These are phyloP conservation scores for Hemisphaericaspora subhashii DNA, from an alignment of 1,139 yeast genomes.

Conservation along the genomic window DNA sequence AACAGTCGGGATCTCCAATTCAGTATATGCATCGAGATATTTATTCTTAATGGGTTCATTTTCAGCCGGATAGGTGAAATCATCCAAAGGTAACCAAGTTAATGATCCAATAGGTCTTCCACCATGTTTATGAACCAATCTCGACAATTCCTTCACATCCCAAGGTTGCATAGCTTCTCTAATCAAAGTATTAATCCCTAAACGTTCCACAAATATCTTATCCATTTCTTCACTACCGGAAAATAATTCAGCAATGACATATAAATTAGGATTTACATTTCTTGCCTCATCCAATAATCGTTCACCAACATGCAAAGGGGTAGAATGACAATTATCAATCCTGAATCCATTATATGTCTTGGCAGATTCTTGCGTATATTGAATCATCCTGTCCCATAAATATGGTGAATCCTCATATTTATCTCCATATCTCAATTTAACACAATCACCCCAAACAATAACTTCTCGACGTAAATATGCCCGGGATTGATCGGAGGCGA, in stretches of 20 bases:
- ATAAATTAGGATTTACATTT: slow-evolving; percentile 75
- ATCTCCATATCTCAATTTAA: slow-evolving; percentile 82
- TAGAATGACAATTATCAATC: slow-evolving; percentile 93
- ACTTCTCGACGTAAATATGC: slow-evolving; percentile 91
- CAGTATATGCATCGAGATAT: slow-evolving; percentile 45
- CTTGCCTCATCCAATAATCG: slow-evolving; percentile 87
- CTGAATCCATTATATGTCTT: slow-evolving; percentile 81
- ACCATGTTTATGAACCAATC: slow-evolving; percentile 87
- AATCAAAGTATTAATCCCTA: slow-evolving; percentile 84
- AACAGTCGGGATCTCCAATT: slow-evolving; percentile 63
- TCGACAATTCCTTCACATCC: slow-evolving; percentile 81
- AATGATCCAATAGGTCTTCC: slow-evolving; percentile 95
- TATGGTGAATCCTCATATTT: slow-evolving; percentile 81
- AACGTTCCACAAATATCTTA: slow-evolving; percentile 82
- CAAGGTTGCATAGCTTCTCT: slow-evolving; percentile 98
- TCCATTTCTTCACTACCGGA: slow-evolving; percentile 93
- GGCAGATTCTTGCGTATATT: slow-evolving; percentile 77
- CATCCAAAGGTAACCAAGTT: slow-evolving; percentile 72
- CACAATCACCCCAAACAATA: slow-evolving; percentile 97
- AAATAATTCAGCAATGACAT: slow-evolving; percentile 92
- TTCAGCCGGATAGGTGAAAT: slow-evolving; percentile 63
- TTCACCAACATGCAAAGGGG: slow-evolving; percentile 94
- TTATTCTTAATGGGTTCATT: slow-evolving; percentile 33
- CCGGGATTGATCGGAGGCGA: slow-evolving; percentile 76
- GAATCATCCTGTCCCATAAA: slow-evolving; percentile 84